Conservation (phyloP, 139 green algal genomes). For the Zygnema circumcarinatum region DNA sequence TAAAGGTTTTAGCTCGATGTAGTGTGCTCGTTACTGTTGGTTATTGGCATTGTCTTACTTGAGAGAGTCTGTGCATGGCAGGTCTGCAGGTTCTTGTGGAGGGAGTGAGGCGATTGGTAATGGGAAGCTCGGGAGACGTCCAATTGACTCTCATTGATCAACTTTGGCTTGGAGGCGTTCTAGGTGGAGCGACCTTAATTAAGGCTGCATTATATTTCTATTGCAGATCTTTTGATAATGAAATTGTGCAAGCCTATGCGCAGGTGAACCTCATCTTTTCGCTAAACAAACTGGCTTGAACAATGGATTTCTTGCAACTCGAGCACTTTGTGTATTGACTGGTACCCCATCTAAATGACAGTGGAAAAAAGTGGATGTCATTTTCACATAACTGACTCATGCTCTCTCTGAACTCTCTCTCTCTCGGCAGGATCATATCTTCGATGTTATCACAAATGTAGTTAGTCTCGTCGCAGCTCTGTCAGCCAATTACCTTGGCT, state of each 20-base stretch:
- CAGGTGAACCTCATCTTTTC: conserved; percentile 1
- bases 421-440: conserved; percentile 65
- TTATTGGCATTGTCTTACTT: too few species aligned
- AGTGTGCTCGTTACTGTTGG: too few species aligned
- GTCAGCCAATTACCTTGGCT: conserved; percentile 47
- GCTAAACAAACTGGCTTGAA: not conserved
- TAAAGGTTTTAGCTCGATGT: too few species aligned
- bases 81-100: conserved; percentile 9
- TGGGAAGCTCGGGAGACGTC: not conserved
- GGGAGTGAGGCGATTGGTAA: not conserved
- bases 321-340: not conserved
- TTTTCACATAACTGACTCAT: too few species aligned
- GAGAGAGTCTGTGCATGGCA: too few species aligned
- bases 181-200: conserved; percentile 40
- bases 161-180: not conserved
- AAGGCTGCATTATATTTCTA: conserved; percentile 62
- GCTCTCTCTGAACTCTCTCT: too few species aligned
- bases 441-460: conserved; percentile 68
- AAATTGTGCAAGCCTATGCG: conserved; percentile 64
- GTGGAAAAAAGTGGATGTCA: not conserved
- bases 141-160: not conserved
- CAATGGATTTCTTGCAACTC: not conserved
- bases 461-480: conserved; percentile 58
- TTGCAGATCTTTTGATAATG: conserved; percentile 34
- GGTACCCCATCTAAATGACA: not conserved